Evolutionary conservation across 2,329 filamentous ascomycete genomes (phyloP).

Genomic region (Dissoconium aciculare): DNA sequence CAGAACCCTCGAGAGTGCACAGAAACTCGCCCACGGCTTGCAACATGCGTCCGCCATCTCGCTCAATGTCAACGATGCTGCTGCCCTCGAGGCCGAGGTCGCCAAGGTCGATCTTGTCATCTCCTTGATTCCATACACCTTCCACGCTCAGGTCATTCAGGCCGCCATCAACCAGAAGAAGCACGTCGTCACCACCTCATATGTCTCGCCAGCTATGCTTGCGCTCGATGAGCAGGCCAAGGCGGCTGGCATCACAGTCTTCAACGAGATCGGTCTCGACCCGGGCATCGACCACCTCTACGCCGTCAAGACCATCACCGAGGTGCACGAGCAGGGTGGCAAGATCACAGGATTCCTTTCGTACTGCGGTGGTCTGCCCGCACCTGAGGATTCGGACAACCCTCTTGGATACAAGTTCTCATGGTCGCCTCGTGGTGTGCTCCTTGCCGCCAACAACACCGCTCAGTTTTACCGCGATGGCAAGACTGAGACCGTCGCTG

Average conservation of each 20-base stretch:
- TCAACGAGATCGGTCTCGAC: slow-evolving; percentile 84
- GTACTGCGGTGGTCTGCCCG: slow-evolving; percentile 66
- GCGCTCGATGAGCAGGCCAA: slow-evolving; percentile 73
- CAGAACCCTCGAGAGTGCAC: slow-evolving; percentile 60
- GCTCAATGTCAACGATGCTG: slow-evolving; percentile 65
- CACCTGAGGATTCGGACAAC: slow-evolving; percentile 64
- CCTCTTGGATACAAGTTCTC: slow-evolving; percentile 90
- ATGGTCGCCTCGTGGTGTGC: slow-evolving; percentile 59
- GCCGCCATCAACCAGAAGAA: slow-evolving; percentile 86
- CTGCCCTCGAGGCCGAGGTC: slow-evolving; percentile 66
- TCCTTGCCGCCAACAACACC: slow-evolving; percentile 74
- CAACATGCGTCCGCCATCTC: slow-evolving; percentile 61
- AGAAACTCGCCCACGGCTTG: slow-evolving; percentile 59
- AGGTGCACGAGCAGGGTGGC: slow-evolving; percentile 75
- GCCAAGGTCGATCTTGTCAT: slow-evolving; percentile 46
- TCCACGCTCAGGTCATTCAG: slow-evolving; percentile 81
- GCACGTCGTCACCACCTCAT: slow-evolving; percentile 88
- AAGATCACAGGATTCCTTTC: slow-evolving; percentile 70
- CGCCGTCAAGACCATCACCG: slow-evolving; percentile 73
- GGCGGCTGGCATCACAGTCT: slow-evolving; percentile 85
- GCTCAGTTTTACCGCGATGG: slow-evolving; percentile 72
- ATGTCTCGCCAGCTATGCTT: slow-evolving; percentile 83
- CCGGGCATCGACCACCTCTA: slow-evolving; percentile 63
- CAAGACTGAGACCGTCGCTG: slow-evolving; percentile 42
- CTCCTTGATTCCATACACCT: slow-evolving; percentile 75